Base-by-base conservation (phyloP, 2,329 filamentous ascomycete genomes). In the Talaromyces amestolkiae region DNA sequence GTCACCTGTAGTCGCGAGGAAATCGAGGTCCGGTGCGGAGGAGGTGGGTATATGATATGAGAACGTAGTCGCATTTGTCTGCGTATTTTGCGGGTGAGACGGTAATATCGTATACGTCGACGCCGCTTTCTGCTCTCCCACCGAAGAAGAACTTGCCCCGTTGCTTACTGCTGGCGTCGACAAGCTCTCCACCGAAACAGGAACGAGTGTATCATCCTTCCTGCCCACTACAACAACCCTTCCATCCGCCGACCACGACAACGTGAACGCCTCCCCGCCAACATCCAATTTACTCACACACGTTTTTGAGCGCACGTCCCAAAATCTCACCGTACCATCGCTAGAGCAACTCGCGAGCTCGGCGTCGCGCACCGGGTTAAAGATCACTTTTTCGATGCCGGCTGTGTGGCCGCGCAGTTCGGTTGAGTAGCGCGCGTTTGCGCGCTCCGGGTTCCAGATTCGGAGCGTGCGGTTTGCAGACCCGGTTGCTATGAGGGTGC, bases 381-480 rank as follows among this genome's bases (percentile, higher is more conserved):
- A 83, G 11, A 80, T 70, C 15, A 83, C 80, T 61, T 82, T 80
- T 70, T 83, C 81, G 24, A 83, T 78, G 2, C 75, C 79, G 17
- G 78, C 79, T 2, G 78, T 75, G 67, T 83, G 81, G 7, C 81
- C 81, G 65, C 80, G 78, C 56, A 83, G 71, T 62, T 83, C 81
- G 5, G 80, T 83, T 35, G 81, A 82, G 68, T 82, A 80, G 70
- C 78, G 77, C 31, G 78, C 76, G 67, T 77, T 73, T 19, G 81
- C 77, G 62, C 81, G 78, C 65, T 83, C 81, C 0, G 81, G 81
- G 68, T 99, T 96, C 94, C 95, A 99, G 69, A 99, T 88, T n/a
- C 93, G 89, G 53, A 99, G 83, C 0, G 89, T 89, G 62, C 94
- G 93, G 78, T 98, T 91, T 9, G 94, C 92, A 2, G 92, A 91